Evolutionary conservation across 2,329 filamentous ascomycete genomes (phyloP), one percentile per base, ranked within the genome.

Genomic region (Dactylellina haptotyla): DNA sequence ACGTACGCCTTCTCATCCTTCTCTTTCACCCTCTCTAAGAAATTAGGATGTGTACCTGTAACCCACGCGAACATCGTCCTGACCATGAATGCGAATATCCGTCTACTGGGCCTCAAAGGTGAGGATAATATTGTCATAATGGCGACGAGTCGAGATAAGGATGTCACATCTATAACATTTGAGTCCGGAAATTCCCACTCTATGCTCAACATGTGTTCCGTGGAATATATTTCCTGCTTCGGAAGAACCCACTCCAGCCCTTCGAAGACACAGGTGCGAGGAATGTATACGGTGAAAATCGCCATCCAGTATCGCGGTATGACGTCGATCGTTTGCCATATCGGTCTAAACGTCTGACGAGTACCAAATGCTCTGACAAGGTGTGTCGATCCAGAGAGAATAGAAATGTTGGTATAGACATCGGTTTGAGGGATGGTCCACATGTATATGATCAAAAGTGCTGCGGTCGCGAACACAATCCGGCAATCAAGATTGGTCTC

Each of bases 401-500:
- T 12, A 10, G 16, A 39, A 4, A 37, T 32, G 16, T 57, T 57
- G 4, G 53, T 43, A 20, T 57, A 57, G 14, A 57, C 20, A 18
- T 57, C 53, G 4, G 16, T 26, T 57, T 57, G 53, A 3, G 32
- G 32, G n/a, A 20, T 25, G 10, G 9, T 25, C 53, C 53, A 57
- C 32, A 57, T 9, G 16, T 57, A 57, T 2, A n/a, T 18, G 8
- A 43, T n/a, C 10, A 57, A n/a, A 2, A 57, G 18, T 16, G 53
- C 12, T 2, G 53, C 23, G 16, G 53, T 43, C 3, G 53, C 53
- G 28, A 57, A 57, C 2, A 57, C 53, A 3, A 26, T 16, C 3
- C 53, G 53, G 4, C 3, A 12, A 14, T 57, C 53, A 9, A 18
- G 12, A 3, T 2, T 14, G 9, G 6, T 18, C 2, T 26, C 34